Conservation (phyloP, 2,329 filamentous ascomycete genomes). For the Immersiporthe knoxdaviesiana region DNA sequence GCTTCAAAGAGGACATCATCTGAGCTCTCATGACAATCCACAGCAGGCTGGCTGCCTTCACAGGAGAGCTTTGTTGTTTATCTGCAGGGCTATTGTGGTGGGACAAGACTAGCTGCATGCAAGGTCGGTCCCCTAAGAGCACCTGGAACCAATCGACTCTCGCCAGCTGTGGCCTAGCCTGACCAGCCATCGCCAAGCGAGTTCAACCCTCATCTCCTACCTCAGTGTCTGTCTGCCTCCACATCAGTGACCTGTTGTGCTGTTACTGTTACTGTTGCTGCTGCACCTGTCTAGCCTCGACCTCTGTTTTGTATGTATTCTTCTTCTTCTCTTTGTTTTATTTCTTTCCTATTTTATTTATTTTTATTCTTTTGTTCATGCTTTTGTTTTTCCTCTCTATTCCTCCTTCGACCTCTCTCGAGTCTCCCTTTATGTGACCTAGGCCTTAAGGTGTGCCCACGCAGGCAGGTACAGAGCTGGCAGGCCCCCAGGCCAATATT, state of each 20-base stretch:
- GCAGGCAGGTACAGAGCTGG: constrained; percentile 1
- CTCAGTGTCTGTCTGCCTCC: not conserved
- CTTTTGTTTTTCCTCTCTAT: not conserved
- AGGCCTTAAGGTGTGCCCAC: not conserved
- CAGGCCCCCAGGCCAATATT: not conserved
- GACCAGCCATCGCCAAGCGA: constrained; percentile 2
- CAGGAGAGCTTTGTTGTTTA: not conserved
- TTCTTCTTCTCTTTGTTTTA: not conserved
- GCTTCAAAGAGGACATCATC: not conserved
- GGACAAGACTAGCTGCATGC: not conserved
- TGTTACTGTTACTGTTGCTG: not conserved
- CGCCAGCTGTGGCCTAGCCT: constrained; percentile 6
- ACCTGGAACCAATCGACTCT: not conserved
- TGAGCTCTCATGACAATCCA: not conserved
- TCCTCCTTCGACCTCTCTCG: not conserved
- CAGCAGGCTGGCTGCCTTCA: not conserved
- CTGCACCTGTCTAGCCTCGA: not conserved
- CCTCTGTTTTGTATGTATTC: not conserved
- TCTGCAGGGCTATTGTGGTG: not conserved
- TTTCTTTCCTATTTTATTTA: not conserved
- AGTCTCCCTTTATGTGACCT: constrained; percentile 1
- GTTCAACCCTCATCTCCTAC: not conserved
- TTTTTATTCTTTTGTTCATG: not conserved
- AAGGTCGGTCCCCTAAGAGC: constrained; percentile 1
- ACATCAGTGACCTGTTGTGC: not conserved